Evolutionary conservation across 2,329 filamentous ascomycete species (phyloP).

Genomic region (Stemphylium lycopersici): DNA sequence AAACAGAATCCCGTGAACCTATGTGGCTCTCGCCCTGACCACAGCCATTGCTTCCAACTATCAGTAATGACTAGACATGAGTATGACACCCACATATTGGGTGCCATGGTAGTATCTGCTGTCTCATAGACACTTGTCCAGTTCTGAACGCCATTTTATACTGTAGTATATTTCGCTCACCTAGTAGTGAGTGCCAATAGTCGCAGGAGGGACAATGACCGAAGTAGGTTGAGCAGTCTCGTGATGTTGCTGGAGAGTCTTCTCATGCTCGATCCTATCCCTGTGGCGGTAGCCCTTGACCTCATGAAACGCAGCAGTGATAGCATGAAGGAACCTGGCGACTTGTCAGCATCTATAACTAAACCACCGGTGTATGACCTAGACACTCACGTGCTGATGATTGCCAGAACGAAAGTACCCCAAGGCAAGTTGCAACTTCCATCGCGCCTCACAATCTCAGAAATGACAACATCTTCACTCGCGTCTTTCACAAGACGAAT

Average conservation of each 20-base stretch:
- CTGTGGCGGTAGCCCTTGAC: slow-evolving; percentile 33
- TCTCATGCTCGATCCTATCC: slow-evolving; percentile 20
- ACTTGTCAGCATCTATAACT: not conserved
- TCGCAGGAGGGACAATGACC: not conserved
- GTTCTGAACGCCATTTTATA: no score
- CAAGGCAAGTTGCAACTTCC: slow-evolving; percentile 50
- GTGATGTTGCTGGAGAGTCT: slow-evolving; percentile 11
- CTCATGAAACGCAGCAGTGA: slow-evolving; percentile 53
- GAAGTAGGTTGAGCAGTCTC: not conserved
- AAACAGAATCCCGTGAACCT: no score
- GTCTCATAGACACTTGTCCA: no score
- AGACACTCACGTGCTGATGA: slow-evolving; percentile 53
- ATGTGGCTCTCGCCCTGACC: no score
- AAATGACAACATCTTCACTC: slow-evolving; percentile 12
- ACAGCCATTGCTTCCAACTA: no score
- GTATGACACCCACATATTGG: no score
- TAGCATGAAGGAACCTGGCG: slow-evolving; percentile 50
- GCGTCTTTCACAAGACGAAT: slow-evolving; percentile 9
- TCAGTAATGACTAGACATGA: no score
- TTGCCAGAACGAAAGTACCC: slow-evolving; percentile 54
- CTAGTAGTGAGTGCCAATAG: slow-evolving; percentile 3
- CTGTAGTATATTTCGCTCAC: no score
- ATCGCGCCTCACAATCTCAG: slow-evolving; percentile 24
- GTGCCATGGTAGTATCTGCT: no score
- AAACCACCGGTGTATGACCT: no score